Base-by-base conservation (phyloP, 352 stramenopile genomes). In the Phytophthora idaei region DNA sequence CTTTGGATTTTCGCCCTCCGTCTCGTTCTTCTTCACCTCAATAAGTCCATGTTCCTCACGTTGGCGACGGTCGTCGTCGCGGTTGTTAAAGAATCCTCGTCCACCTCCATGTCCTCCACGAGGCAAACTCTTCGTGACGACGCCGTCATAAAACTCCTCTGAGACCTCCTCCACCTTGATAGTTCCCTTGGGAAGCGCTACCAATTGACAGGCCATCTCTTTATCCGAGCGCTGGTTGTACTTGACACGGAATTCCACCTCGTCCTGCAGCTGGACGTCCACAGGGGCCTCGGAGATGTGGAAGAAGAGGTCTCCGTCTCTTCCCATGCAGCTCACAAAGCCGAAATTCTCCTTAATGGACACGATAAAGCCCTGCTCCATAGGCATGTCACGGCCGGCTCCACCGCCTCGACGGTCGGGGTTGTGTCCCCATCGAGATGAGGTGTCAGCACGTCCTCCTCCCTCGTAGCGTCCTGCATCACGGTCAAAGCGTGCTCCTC, bases 231-330 rank as follows among this genome's bases (percentile, higher is more conserved):
- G 84, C 55, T 89, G 78, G 64, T 92, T 92, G 62, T 73, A 82
- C 53, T 81, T 89, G 54, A 92, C 71, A 32, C 83, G 78, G 64
- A 90, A 94, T 69, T 89, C 83, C 36, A 92, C 76, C 48, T 94
- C 86, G 64, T 92, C 84, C 25, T 88, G 73, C 45, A 92, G 41
- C 57, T 90, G 74, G 49, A 89, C 57, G 64, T 90, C 82, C 63
- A 87, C 64, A 1, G 86, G 86, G 28, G 83, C 86, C 45, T 94
- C 86, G 7, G 81, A 87, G 36, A 92, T 87, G 72, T 94, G 86
- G 71, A 94, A 94, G 67, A 94, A 94, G 44, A 92, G 51, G 39
- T 94, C 86, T 21, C 79, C 81, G 12, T 94, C 81, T 52, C 81
- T 74, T 8, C 89, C 83, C 61, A 88, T 64, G 54, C 81, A 80